Evolutionary conservation across 306 rosid species (phyloP).

Genomic region (Nissolia schottii): DNA sequence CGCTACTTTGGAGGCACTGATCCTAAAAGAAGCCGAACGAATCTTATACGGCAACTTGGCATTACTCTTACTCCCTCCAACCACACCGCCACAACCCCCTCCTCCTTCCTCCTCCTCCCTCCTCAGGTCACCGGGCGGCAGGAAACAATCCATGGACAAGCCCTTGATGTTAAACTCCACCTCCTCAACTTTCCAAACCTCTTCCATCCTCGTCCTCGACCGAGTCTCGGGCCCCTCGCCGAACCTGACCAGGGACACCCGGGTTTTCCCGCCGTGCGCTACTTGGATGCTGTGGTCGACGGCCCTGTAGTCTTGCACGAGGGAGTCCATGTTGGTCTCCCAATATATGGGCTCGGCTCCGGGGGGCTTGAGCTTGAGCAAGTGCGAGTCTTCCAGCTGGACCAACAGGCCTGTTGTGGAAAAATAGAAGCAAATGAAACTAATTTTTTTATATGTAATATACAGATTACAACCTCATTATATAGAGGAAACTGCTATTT

Average conservation of each 20-base stretch:
- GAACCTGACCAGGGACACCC: slow-evolving; percentile 62
- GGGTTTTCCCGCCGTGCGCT: slow-evolving; percentile 70
- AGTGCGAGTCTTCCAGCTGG: slow-evolving; percentile 79
- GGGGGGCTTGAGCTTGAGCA: slow-evolving; percentile 60
- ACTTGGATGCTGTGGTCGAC: slow-evolving; percentile 69
- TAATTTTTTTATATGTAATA: too few relatives aligned
- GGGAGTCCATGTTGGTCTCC: slow-evolving; percentile 90
- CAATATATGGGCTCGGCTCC: slow-evolving; percentile 49
- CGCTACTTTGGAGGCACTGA: slow-evolving; percentile 66
- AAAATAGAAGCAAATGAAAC: too few relatives aligned
- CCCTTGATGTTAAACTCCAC: slow-evolving; percentile 84
- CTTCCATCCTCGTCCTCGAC: slow-evolving; percentile 80
- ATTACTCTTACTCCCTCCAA: slow-evolving; percentile 9
- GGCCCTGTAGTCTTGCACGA: slow-evolving; percentile 57
- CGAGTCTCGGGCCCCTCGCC: slow-evolving; percentile 56
- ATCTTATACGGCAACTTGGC: slow-evolving; percentile 51
- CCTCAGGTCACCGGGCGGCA: slow-evolving; percentile 82
- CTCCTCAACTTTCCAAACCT: slow-evolving; percentile 80
- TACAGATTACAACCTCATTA: too few relatives aligned
- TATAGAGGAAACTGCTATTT: too few relatives aligned
- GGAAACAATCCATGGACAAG: slow-evolving; percentile 70
- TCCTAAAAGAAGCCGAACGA: slow-evolving; percentile 57
- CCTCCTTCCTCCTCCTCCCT: slow-evolving; percentile 34
- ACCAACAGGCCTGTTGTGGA: slow-evolving; percentile 69
- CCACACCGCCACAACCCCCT: slow-evolving; percentile 5